Base-by-base conservation (phyloP, 371 early-diverging fungal species). In the Lichtheimia hyalospora region DNA sequence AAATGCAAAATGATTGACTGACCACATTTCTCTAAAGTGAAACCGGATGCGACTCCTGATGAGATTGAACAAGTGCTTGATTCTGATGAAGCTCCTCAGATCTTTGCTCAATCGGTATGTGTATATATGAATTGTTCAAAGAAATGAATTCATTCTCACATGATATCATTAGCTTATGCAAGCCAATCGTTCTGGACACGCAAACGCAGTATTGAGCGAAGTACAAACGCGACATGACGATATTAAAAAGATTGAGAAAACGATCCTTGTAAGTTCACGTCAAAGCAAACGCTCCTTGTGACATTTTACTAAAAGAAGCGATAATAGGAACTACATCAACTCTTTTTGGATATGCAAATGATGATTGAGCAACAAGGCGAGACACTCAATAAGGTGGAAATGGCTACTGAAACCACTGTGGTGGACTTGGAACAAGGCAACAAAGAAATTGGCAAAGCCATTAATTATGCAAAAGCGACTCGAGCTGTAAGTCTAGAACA, bases 271-370 rank as follows among this genome's bases (percentile, higher is more conserved):
- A 74, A 58, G 60, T 7, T 1, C 23, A 3, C 25, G 39, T 24
- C 5, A 34, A 34, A 34, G 10, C 34, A 34, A 27, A 10, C 10
- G 34, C 10, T 34, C 34, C 2, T 34, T 5, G 8, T 46, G 46
- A 46, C 46, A 10, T 12, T 10, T 0, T 34, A 8, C 10, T 34
- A 34, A 34, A 8, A 34, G 2, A 34, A 8, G 10, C 10, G 34
- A 34, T 10, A 44, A 16, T 77, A 91, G 89, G 96, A 95, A 83
- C 69, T 95, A 51, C 92, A 92, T 67, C 89, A 92, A 74, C 74
- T 95, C 52, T 95, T 94, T 66, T 82, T 90, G 56, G 94, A 95
- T 69, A 92, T 95, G 94, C 86, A 92, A 53, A 91, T 92, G 60
- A 73, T 93, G 63, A 91, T 94, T 7, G 87, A 89, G 42, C 83